phyloP scores from a whole-genome alignment of 2,329 filamentous ascomycete species.

The Botrytis tulipae region DNA sequence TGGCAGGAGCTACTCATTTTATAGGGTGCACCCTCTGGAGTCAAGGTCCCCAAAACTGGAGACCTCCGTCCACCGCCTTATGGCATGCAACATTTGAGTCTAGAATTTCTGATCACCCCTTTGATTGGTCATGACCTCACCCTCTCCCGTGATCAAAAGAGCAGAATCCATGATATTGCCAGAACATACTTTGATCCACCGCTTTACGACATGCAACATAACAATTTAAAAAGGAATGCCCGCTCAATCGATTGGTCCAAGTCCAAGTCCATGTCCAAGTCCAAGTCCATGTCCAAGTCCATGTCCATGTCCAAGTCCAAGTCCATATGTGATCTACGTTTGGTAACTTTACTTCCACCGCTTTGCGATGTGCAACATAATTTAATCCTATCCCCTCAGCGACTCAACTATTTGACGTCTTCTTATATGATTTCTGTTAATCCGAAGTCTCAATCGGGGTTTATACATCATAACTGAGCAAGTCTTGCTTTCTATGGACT shows the following conservation, averaged over 20 bases:
- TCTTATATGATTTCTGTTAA: background rate
- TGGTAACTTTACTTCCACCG: background rate
- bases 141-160: too few relatives aligned
- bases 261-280: background rate
- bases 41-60: background rate
- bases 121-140: background rate
- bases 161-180: background rate
- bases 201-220: constrained; percentile 2
- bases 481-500: background rate
- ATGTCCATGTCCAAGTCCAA: too few relatives aligned
- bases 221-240: background rate
- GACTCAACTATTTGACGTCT: too few relatives aligned
- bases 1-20: background rate
- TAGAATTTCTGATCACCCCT: too few relatives aligned
- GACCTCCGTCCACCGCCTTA: background rate
- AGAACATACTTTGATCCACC: background rate
- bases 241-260: background rate
- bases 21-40: background rate
- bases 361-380: background rate
- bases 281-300: too few relatives aligned
- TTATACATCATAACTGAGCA: rapidly evolving
- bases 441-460: background rate
- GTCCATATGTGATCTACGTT: background rate
- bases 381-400: background rate
- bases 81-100: background rate